Percentiles rank a stretch among this genome's conserved stretches.
phyloP scores from a whole-genome alignment of 139 green algal genomes.

The Closterium sp. region DNA sequence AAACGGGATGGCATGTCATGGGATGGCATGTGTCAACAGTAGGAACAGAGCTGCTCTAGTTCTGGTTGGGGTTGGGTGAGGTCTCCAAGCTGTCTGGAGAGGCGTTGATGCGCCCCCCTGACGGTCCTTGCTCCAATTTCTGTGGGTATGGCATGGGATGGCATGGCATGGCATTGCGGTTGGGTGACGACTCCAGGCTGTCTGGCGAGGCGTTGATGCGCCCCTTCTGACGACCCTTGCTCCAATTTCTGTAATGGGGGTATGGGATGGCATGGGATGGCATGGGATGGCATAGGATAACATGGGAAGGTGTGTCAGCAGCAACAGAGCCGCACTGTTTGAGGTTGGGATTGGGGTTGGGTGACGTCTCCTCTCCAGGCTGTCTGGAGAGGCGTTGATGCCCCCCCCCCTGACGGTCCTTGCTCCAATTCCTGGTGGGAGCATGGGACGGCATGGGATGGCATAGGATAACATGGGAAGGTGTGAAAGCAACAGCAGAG shows the following conservation, averaged over 20 bases:
- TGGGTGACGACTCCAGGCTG: not conserved
- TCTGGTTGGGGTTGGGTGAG: too few relatives aligned
- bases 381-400: not conserved
- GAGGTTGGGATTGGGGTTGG: not conserved
- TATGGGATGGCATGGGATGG: not conserved
- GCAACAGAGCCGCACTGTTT: too few relatives aligned
- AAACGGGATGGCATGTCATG: not conserved
- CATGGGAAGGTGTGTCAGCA: not conserved
- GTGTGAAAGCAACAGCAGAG: not conserved
- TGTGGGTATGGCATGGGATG: too few relatives aligned
- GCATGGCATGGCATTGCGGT: too few relatives aligned
- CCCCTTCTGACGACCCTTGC: not conserved
- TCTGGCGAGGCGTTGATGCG: not conserved
- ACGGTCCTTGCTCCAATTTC: too few relatives aligned
- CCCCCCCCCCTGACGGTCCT: not conserved
- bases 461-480: not conserved
- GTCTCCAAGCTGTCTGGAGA: too few relatives aligned
- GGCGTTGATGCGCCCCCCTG: too few relatives aligned
- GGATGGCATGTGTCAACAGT: too few relatives aligned
- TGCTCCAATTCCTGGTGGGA: not conserved
- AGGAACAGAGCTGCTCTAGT: too few relatives aligned
- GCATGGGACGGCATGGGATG: not conserved
- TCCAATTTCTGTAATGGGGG: not conserved
- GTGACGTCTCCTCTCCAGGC: not conserved
- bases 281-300: not conserved